phyloP scores from a whole-genome alignment of 805 yeast genomes.

The Pichia kluyveri region DNA sequence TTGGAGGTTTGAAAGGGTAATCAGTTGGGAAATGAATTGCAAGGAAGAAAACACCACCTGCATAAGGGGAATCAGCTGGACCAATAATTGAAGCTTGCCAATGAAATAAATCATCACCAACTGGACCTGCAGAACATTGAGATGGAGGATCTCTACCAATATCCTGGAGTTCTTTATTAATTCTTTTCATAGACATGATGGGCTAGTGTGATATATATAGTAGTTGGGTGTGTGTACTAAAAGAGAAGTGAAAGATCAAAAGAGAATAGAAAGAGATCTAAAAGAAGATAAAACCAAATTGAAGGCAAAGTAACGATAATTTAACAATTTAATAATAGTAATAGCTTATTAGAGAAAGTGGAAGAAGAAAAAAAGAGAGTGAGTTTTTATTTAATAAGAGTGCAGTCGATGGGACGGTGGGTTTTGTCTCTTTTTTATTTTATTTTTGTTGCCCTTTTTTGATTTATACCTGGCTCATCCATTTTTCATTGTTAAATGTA shows the following conservation, averaged over 20 bases:
- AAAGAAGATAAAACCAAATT: too few species aligned
- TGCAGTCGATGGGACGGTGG: too few species aligned
- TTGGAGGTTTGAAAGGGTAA: slow-evolving; percentile 98
- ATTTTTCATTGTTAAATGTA: too few species aligned
- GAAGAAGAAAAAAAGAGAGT: too few species aligned
- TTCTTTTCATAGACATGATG: slow-evolving; percentile 85
- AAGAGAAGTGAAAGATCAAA: background rate
- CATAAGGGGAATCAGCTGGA: slow-evolving; percentile 85
- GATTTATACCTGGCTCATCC: too few species aligned
- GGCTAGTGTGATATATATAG: background rate
- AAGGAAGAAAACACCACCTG: slow-evolving; percentile 85
- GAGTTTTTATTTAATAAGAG: too few species aligned
- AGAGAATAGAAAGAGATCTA: too few species aligned
- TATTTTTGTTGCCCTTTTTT: too few species aligned
- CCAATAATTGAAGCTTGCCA: slow-evolving; percentile 99
- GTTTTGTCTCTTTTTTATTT: too few species aligned
- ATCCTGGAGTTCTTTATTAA: slow-evolving; percentile 90
- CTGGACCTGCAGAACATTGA: slow-evolving; percentile 98
- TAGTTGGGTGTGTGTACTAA: background rate
- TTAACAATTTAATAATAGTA: too few species aligned
- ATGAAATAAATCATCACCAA: slow-evolving; percentile 94
- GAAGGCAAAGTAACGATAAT: too few species aligned
- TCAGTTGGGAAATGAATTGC: slow-evolving; percentile 98
- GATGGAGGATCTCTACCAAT: slow-evolving; percentile 98
- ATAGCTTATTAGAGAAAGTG: too few species aligned